A percentile compares a stretch with the other conserved stretches of the same genome.
Evolutionary conservation across 805 yeast genomes (phyloP).

Genomic region (Diddensiella santjacobensis): DNA sequence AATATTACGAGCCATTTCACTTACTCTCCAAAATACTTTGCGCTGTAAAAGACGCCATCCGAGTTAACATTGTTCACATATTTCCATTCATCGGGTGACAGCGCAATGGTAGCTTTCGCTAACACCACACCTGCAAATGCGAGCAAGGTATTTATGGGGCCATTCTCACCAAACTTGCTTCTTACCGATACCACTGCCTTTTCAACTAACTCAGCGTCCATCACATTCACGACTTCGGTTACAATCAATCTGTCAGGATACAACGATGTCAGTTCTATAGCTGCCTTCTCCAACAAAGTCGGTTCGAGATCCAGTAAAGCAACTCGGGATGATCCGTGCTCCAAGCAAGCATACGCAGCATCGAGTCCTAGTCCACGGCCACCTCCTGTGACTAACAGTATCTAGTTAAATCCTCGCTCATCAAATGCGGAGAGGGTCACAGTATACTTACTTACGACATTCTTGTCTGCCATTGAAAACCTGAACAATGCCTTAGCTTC

Average conservation of each 20-base stretch:
- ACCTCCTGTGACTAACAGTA: conserved; percentile 9
- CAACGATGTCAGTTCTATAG: neutral
- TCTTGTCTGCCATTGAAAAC: conserved; percentile 7
- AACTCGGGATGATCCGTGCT: conserved; percentile 8
- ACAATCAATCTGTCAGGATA: conserved; percentile 6
- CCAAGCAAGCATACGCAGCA: conserved; percentile 11
- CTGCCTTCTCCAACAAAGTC: conserved; percentile 3
- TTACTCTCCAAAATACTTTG: conserved; percentile 6
- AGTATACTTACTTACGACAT: conserved; percentile 3
- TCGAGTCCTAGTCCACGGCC: conserved; percentile 13
- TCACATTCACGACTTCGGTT: conserved; percentile 3
- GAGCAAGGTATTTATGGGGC: neutral
- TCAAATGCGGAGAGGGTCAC: neutral
- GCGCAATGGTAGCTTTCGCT: neutral
- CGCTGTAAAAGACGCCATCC: conserved; percentile 7
- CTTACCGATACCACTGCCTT: conserved; percentile 1
- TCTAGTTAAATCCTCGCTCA: neutral
- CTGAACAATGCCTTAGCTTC: conserved; percentile 6
- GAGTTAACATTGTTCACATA: conserved; percentile 4
- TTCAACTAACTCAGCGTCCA: conserved; percentile 4
- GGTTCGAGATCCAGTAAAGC: conserved; percentile 3
- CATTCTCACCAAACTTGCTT: neutral
- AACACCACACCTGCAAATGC: conserved; percentile 12
- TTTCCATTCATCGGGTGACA: neutral
- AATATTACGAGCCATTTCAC: neutral